These are phyloP conservation scores for Zanthoxylum bungeanum DNA, from an alignment of 345 rosid genomes.

Conservation along the genomic window DNA sequence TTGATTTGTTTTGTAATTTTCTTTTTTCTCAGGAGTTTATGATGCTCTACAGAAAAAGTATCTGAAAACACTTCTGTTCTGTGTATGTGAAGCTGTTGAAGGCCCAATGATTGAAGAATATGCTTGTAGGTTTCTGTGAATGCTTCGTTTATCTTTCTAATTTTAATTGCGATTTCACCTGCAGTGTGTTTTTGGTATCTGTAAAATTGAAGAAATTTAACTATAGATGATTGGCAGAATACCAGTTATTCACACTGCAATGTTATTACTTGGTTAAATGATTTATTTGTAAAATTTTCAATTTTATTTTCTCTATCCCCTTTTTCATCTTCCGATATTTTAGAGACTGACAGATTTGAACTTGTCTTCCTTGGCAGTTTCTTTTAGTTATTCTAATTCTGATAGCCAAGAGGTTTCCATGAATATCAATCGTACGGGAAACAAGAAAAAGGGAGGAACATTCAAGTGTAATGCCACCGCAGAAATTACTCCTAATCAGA, in stretches of 20 bases:
- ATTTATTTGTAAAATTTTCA: neutral
- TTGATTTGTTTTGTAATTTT: constrained; percentile 5
- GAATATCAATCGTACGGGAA: constrained; percentile 81
- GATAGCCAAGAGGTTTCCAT: constrained; percentile 81
- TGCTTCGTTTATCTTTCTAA: too few relatives aligned
- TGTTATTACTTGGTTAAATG: neutral
- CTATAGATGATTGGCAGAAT: neutral
- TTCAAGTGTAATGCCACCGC: constrained; percentile 64
- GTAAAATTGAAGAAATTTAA: neutral
- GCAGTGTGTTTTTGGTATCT: neutral
- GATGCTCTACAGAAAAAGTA: constrained; percentile 93
- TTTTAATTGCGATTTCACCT: neutral
- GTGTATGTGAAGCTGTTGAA: constrained; percentile 70
- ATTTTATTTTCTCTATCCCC: too few relatives aligned
- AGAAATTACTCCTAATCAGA: constrained; percentile 85
- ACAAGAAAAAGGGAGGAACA: constrained; percentile 64
- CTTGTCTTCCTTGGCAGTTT: constrained; percentile 55
- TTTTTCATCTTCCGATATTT: neutral
- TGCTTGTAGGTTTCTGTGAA: constrained; percentile 51
- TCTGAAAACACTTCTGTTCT: constrained; percentile 82
- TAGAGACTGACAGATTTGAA: constrained; percentile 18
- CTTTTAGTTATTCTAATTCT: constrained; percentile 78
- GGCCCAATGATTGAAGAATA: constrained; percentile 93
- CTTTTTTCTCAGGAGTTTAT: constrained; percentile 63
- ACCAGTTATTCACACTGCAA: neutral